Conservation (phyloP, 306 rosid species). For the Cotoneaster glaucophyllus region DNA sequence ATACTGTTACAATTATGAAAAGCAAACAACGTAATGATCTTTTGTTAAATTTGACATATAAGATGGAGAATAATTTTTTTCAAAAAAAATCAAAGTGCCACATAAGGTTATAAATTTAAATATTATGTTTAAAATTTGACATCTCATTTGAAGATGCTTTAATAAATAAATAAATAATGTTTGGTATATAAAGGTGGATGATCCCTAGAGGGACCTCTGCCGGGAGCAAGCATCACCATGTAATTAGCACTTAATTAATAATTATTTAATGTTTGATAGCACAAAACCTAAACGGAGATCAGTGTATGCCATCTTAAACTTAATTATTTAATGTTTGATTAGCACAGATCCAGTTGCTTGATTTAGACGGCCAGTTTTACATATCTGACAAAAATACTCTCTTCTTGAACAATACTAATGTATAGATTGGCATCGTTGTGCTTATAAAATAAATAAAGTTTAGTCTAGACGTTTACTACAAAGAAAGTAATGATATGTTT, state of each 20-base stretch:
- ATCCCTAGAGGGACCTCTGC: no score
- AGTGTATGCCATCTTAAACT: background rate
- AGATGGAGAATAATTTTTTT: no score
- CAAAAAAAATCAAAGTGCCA: no score
- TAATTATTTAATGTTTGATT: background rate
- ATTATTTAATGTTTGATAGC: no score
- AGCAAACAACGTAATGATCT: no score
- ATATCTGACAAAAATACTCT: background rate
- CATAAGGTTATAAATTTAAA: no score
- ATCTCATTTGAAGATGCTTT: accelerated
- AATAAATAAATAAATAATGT: no score
- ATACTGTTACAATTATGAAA: no score
- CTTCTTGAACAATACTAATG: background rate
- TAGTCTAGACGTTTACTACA: background rate
- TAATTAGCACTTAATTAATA: background rate
- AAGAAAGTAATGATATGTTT: background rate
- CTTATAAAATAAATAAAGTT: background rate
- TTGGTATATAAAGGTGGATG: no score
- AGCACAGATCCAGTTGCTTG: background rate
- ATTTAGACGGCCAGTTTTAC: background rate
- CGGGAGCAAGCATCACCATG: background rate
- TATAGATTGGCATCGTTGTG: no score
- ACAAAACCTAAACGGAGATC: background rate
- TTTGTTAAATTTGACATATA: no score
- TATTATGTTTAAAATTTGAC: no score